Base-by-base conservation (phyloP, 176 grass and related monocot genomes). In the Carex pumila region DNA sequence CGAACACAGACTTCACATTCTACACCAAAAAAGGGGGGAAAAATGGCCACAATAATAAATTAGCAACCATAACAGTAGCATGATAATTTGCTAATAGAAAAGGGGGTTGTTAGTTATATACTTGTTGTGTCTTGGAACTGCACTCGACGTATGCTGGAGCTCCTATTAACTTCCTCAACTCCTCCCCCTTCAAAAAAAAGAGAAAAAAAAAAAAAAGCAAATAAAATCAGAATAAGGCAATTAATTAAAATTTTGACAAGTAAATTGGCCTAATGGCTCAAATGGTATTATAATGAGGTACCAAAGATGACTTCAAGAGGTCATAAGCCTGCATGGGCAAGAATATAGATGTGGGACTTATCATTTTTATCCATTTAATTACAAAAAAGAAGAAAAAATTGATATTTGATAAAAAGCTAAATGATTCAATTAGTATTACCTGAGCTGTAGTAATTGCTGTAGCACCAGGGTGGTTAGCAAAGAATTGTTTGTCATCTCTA, bases 121-220 rank as follows among this genome's bases (percentile, higher is more conserved):
- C 92, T 91, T 94, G 89, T 83, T 94, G 92, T 58, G 92, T 94
- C 83, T 94, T 94, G 29, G 90, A 92, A 70, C 84, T 92, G 86
- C 93, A 91, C 39, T 94, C 92, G 9, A 91, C 87, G 70, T 94
- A 94, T 41, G 90, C 84, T 9, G 88, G 86, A 82, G 92, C 92
- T 3, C 88, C 92, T 32, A 94, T 88, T 74, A 89, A 75, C 80
- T 94, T 94, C 85, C 86, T 89, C 83, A 94, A 85, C 64, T 94
- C 92, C 80, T 94, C 92, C 1, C 92, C 92, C 92, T 94, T 71
- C 18, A 85, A 32, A 43, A 59, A 59, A 79, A 86, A 43, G 79
- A 18, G 18, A 75, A 79, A 57, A 25, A 25, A 57, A 25, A 25
- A 61, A 4, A 52, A 22, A 12, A 9, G n/a, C 43, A n/a, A 80